These are phyloP conservation scores for Candida germanica DNA, from an alignment of 805 yeast species.

Conservation along the genomic window DNA sequence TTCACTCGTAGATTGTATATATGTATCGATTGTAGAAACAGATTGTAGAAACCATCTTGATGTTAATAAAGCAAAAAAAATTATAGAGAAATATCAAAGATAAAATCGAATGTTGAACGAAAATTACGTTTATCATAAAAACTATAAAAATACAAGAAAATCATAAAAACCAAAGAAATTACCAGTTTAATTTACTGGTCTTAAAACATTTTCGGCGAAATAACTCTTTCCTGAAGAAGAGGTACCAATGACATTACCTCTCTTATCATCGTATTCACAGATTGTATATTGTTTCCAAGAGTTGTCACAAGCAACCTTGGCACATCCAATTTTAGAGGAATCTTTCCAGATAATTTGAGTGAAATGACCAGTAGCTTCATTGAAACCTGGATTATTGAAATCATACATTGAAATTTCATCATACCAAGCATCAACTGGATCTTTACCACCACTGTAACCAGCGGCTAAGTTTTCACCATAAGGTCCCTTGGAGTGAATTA, in stretches of 20 bases:
- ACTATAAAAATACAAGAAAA: neutral
- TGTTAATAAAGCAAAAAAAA: too few relatives aligned
- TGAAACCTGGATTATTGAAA: constrained; percentile 50
- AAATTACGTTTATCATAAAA: too few relatives aligned
- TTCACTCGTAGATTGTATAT: neutral
- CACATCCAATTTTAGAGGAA: constrained; percentile 66
- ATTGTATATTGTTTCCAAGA: constrained; percentile 60
- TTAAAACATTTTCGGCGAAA: constrained; percentile 45
- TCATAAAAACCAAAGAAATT: neutral
- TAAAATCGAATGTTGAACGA: too few relatives aligned
- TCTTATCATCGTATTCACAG: constrained; percentile 59
- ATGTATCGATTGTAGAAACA: too few relatives aligned
- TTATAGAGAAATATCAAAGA: too few relatives aligned
- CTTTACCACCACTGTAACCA: constrained; percentile 54
- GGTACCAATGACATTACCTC: constrained; percentile 50
- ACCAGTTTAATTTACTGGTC: constrained; percentile 21
- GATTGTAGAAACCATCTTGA: too few relatives aligned
- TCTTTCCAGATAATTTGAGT: constrained; percentile 74
- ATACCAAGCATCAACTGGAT: constrained; percentile 75
- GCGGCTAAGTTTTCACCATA: constrained; percentile 80
- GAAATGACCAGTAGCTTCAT: constrained; percentile 67
- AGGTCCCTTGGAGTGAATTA: constrained; percentile 61
- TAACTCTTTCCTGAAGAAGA: constrained; percentile 27
- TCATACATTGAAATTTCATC: constrained; percentile 56
- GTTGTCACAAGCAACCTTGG: constrained; percentile 44